A percentile compares a stretch with the other conserved stretches of the same genome.
Evolutionary conservation across 495 filamentous ascomycete genomes (phyloP).

Genomic region (Talaromyces ruber): DNA sequence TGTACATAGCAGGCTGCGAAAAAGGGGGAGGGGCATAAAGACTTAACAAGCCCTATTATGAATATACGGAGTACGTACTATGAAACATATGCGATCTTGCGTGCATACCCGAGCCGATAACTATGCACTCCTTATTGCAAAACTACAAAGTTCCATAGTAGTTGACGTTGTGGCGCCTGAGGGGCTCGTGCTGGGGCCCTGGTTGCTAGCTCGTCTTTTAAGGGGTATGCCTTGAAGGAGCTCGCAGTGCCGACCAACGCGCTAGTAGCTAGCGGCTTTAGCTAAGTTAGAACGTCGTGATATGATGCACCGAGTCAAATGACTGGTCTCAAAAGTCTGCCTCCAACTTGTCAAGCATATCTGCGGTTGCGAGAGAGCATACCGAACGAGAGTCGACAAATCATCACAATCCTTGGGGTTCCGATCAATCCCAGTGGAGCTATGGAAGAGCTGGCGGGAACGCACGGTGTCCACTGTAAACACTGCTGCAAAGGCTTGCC

Average conservation of each 20-base stretch:
- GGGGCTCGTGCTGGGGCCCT: conserved; percentile 3
- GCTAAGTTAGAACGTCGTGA: too few species aligned
- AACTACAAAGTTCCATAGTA: neutral
- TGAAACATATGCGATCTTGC: neutral
- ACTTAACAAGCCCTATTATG: neutral
- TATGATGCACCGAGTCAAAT: too few species aligned
- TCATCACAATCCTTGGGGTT: neutral
- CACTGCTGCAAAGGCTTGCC: neutral
- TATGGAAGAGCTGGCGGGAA: neutral
- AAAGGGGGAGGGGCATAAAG: neutral
- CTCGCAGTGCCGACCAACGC: neutral
- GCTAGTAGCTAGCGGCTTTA: neutral
- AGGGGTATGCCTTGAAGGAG: neutral
- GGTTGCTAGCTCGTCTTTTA: neutral
- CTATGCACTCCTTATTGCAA: neutral
- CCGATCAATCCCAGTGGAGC: neutral
- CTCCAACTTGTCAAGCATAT: neutral
- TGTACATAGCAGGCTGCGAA: neutral
- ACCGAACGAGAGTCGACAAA: neutral
- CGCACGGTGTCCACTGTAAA: neutral
- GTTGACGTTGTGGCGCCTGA: conserved; percentile 2
- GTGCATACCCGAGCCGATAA: neutral
- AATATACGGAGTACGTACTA: neutral
- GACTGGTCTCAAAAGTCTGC: neutral
- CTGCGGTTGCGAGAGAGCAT: neutral